Evolutionary conservation across 805 yeast genomes (phyloP), one percentile per base, ranked within the genome.

Genomic region (Nakazawaea ambrosiae): DNA sequence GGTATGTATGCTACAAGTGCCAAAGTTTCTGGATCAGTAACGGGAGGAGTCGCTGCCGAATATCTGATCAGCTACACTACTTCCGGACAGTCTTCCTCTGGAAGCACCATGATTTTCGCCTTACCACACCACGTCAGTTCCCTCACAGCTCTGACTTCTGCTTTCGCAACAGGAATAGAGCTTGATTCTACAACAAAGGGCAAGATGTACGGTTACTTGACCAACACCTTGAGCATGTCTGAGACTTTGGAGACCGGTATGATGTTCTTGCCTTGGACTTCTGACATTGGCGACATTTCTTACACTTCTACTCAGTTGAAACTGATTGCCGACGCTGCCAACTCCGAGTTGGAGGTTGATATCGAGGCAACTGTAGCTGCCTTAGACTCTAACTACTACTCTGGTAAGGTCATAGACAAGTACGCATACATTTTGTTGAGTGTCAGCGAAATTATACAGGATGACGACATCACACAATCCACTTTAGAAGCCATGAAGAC

Each of bases 1-100:
- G 94, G 94, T 28, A 61, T 67, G 46, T 83, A 79, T 50, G 75
- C 72, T 3, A 66, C 68, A 2, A 66, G 64, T 24, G 78, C 78
- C 15, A 40, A 50, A 4, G 49, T 79, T 16, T 47, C 50, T 16
- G 85, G 82, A 37, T 53, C 67, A 18, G 65, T 63, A 4, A 46
- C 67, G 12, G 60, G 63, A 19, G 75, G 76, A 14, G 42, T 57
- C 3, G 44, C 60, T 19, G 47, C 46, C 5, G 45, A 49, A 5
- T 79, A 76, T 51, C 48, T 60, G 27, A 66, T 76, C 48, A 49
- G 49, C 4, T 80, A 75, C 55, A 45, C 54, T n/a, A 69, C 75
- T 16, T 48, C 47, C 22, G 86, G 86, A 30, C 36, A 48, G 3
- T 75, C 83, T 4, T 45, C 61, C 8, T 56, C 69, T 49, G 68